Evolutionary conservation across 805 yeast genomes (phyloP).

Genomic region (Barnettozyma wickerhamii): DNA sequence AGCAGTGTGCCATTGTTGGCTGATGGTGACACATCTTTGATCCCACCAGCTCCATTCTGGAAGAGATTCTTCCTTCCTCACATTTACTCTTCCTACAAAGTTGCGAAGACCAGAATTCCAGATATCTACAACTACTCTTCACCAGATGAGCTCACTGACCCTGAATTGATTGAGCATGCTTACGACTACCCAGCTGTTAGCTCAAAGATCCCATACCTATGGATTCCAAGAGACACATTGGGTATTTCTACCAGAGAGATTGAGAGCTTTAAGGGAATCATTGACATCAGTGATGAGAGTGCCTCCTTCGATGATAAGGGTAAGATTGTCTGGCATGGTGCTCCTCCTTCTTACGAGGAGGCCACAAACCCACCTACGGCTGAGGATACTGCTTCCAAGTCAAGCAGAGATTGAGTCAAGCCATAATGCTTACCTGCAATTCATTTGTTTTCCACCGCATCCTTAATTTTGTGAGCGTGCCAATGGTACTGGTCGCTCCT

Average conservation of each 20-base stretch:
- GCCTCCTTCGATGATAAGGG: conserved; percentile 54
- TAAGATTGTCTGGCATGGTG: conserved; percentile 42
- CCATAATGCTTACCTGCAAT: background rate
- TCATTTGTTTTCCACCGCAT: background rate
- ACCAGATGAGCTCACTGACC: conserved; percentile 35
- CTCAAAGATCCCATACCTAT: conserved; percentile 66
- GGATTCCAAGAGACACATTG: conserved; percentile 90
- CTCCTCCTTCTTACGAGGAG: conserved; percentile 41
- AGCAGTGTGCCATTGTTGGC: conserved; percentile 58
- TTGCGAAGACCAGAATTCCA: conserved; percentile 50
- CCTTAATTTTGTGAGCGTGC: background rate
- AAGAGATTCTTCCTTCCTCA: conserved; percentile 54
- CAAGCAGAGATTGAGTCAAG: background rate
- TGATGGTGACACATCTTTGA: conserved; percentile 43
- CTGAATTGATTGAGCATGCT: conserved; percentile 49
- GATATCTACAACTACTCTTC: conserved; percentile 49
- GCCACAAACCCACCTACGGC: background rate
- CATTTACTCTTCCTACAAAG: conserved; percentile 44
- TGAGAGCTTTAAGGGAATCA: conserved; percentile 46
- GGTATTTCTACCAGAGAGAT: conserved; percentile 70
- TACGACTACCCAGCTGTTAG: conserved; percentile 74
- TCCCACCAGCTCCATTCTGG: conserved; percentile 37
- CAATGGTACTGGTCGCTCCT: background rate
- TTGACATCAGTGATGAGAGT: conserved; percentile 64
- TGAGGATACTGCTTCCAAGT: background rate